These are phyloP conservation scores for Suillus cothurnatus DNA, from an alignment of 768 basidiomycete species.

Conservation along the genomic window DNA sequence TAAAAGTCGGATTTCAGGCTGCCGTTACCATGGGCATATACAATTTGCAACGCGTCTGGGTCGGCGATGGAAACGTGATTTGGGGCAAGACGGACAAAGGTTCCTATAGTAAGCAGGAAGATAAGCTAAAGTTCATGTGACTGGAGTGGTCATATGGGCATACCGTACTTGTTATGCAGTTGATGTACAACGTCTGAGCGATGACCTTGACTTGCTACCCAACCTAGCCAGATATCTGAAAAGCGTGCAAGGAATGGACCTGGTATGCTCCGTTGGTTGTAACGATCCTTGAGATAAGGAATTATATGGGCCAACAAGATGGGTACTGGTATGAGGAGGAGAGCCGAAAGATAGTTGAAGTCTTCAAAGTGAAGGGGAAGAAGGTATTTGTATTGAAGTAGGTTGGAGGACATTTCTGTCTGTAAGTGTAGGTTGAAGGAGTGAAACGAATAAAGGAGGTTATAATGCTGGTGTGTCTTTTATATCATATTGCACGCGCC, in stretches of 20 bases:
- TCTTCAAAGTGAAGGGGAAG: not conserved
- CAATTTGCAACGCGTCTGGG: constrained; percentile 70
- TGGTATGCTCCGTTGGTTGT: constrained; percentile 62
- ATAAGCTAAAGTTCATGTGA: not conserved
- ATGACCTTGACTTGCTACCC: constrained; percentile 64
- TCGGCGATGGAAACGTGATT: constrained; percentile 79
- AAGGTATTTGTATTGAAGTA: not conserved
- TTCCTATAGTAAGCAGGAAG: constrained; percentile 41
- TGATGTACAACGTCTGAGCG: constrained; percentile 75
- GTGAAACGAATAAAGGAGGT: not conserved
- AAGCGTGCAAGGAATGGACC: constrained; percentile 74
- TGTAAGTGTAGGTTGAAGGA: too few species aligned
- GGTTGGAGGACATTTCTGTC: not conserved
- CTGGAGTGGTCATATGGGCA: constrained; percentile 15
- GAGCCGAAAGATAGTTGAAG: constrained; percentile 8
- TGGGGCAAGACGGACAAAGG: constrained; percentile 70
- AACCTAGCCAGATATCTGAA: constrained; percentile 74
- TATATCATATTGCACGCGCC: too few species aligned
- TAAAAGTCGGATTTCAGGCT: constrained; percentile 80
- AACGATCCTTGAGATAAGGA: constrained; percentile 58
- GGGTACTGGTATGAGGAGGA: constrained; percentile 16
- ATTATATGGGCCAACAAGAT: constrained; percentile 37
- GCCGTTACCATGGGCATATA: constrained; percentile 88
- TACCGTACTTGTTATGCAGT: constrained; percentile 75
- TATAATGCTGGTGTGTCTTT: not conserved